Base-by-base conservation (phyloP, 352 stramenopile species). In the Globisporangium mamillatum region DNA sequence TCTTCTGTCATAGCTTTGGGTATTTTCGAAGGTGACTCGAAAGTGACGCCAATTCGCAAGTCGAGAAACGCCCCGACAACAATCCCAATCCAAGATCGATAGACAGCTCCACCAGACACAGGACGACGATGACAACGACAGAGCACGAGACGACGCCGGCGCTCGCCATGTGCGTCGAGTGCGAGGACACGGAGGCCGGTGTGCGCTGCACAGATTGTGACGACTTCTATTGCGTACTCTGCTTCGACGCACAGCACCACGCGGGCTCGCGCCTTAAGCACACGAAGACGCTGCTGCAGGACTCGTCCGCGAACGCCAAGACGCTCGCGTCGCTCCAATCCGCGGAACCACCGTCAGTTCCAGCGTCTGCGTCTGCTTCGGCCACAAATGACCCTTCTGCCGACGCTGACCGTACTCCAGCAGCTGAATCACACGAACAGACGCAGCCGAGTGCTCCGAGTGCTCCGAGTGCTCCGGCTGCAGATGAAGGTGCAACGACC, bases 151-250 rank as follows among this genome's bases (percentile, higher is more conserved):
- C 52, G 34, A 79, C 77, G 14, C 25, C 25, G 74, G 44, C 65
- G 54, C 16, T 66, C 66, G 62, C 52, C 12, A 88, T 91, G 79
- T 96, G 87, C 76, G 74, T 94, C 61, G 87, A 96, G 60, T 96
- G 89, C 71, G 88, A 95, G 66, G 88, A 95, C 68, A 92, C 88
- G 38, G 77, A 79, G 60, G 89, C 89, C 0, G 81, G 80, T 27
- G 68, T 95, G 16, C 69, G 68, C 32, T 96, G 89, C 68, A 69
- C 82, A 10, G 75, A 78, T 36, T 96, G 89, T 63, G 70, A 77
- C 12, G 89, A 96, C 68, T 60, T 81, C 0, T 96, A 93, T 69
- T 96, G 89, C 61, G 74, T 79, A 24, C 74, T 93, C 2, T 96
- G 89, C 74, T 95, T 83, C 69, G 64, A 80, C 25, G 86, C 77